A percentile compares a stretch with the other conserved stretches of the same genome.
phyloP scores from a whole-genome alignment of 1,284 basidiomycete genomes.

The Malassezia yamatoensis region DNA sequence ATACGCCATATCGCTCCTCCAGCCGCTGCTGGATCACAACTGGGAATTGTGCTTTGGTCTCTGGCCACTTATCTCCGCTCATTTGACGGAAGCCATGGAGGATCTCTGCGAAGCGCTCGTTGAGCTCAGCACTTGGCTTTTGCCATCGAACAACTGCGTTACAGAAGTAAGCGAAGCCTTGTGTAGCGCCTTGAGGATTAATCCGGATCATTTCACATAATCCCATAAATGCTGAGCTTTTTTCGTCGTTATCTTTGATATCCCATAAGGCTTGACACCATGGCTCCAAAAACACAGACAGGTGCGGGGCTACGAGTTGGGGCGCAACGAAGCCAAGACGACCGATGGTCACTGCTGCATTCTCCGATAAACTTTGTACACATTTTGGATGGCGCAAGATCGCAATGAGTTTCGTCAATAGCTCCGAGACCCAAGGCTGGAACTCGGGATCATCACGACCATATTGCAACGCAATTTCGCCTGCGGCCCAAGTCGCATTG shows the following conservation, averaged over 20 bases:
- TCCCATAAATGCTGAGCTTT: constrained; percentile 97
- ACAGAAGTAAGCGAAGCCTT: constrained; percentile 46
- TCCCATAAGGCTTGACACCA: constrained; percentile 98
- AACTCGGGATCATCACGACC: constrained; percentile 49
- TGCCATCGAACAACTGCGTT: constrained; percentile 47
- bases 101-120: constrained; percentile 51
- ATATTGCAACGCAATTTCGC: constrained; percentile 67
- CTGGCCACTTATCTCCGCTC: constrained; percentile 58
- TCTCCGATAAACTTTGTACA: constrained; percentile 87
- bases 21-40: constrained; percentile 35
- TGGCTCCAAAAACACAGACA: constrained; percentile 79
- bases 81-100: constrained; percentile 74
- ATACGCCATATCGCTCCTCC: constrained; percentile 18
- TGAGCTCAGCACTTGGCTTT: constrained; percentile 36
- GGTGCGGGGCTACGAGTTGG: constrained; percentile 71
- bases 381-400: constrained; percentile 82
- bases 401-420: constrained; percentile 80
- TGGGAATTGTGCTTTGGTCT: constrained; percentile 38
- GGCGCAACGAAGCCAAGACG: constrained; percentile 89
- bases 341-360: constrained; percentile 98
- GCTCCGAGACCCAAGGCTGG: constrained; percentile 50
- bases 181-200: constrained; percentile 59
- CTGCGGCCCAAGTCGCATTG: constrained; percentile 99
- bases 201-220: constrained; percentile 89
- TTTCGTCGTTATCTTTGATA: constrained; percentile 98